A percentile compares a stretch with the other conserved stretches of the same genome.
phyloP scores from a whole-genome alignment of 2,329 filamentous ascomycete species.

The Alternaria sp. region DNA sequence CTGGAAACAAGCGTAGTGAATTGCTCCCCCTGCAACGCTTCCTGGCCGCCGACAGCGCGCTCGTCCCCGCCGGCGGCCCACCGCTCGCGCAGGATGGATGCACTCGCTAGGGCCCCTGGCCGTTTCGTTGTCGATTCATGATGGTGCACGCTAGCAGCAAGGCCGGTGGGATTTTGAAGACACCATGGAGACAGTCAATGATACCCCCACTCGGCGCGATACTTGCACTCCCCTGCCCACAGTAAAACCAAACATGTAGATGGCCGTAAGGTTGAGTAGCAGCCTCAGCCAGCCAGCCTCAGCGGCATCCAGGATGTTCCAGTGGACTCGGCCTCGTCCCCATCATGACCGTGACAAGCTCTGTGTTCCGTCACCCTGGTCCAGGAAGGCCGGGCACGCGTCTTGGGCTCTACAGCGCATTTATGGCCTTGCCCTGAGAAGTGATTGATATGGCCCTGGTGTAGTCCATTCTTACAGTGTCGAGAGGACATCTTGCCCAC shows the following conservation, averaged over 20 bases:
- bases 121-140: slow-evolving; percentile 40
- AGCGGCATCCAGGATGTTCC: slow-evolving; percentile 13
- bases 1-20: slow-evolving; percentile 31
- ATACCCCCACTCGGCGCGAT: slow-evolving; percentile 37
- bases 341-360: slow-evolving; percentile 7
- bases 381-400: slow-evolving; percentile 21
- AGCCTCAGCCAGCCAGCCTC: slow-evolving; percentile 30
- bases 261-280: slow-evolving; percentile 14
- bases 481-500: not conserved
- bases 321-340: slow-evolving; percentile 9
- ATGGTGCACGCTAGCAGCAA: slow-evolving; percentile 31
- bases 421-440: not conserved
- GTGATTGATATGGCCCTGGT: not conserved
- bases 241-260: slow-evolving; percentile 38
- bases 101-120: slow-evolving; percentile 41
- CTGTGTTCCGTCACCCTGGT: slow-evolving; percentile 31
- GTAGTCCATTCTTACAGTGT: not conserved
- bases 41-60: slow-evolving; percentile 20
- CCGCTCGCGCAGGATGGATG: slow-evolving; percentile 25
- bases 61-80: slow-evolving; percentile 33
- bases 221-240: slow-evolving; percentile 27
- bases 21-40: slow-evolving; percentile 31
- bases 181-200: slow-evolving; percentile 36
- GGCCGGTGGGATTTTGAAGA: slow-evolving; percentile 37
- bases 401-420: slow-evolving; percentile 12